phyloP scores from a whole-genome alignment of 352 stramenopile genomes.

The Phytopythium helicoides region DNA sequence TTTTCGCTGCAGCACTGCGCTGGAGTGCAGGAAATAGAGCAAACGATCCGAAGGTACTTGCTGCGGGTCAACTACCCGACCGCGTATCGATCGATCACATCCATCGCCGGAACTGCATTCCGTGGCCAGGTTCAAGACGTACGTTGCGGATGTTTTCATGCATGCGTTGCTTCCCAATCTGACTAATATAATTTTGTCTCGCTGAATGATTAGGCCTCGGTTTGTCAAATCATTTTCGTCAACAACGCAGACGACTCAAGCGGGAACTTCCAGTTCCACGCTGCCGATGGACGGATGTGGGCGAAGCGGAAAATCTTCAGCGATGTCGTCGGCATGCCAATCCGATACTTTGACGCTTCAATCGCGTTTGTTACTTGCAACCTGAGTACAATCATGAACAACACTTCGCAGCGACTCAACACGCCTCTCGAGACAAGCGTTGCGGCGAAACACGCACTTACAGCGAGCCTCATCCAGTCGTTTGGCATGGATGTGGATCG shows the following conservation, averaged over 20 bases:
- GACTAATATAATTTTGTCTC: neutral
- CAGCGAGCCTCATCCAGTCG: slow-evolving; percentile 67
- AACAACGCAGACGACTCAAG: slow-evolving; percentile 81
- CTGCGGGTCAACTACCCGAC: slow-evolving; percentile 79
- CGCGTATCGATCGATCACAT: slow-evolving; percentile 75
- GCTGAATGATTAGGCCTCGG: slow-evolving; percentile 37
- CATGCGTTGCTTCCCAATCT: slow-evolving; percentile 2
- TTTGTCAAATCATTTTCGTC: slow-evolving; percentile 86
- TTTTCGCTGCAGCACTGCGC: slow-evolving; percentile 79
- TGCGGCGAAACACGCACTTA: slow-evolving; percentile 49
- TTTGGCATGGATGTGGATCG: slow-evolving; percentile 80
- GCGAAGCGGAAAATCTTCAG: slow-evolving; percentile 74
- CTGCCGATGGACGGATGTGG: slow-evolving; percentile 64
- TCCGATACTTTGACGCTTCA: slow-evolving; percentile 82
- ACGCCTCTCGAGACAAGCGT: slow-evolving; percentile 26
- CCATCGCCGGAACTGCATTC: slow-evolving; percentile 62
- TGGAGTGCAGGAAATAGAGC: slow-evolving; percentile 61
- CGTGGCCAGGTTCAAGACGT: slow-evolving; percentile 66
- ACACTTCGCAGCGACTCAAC: slow-evolving; percentile 24
- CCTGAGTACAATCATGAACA: slow-evolving; percentile 40
- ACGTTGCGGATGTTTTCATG: slow-evolving; percentile 13
- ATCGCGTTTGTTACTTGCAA: slow-evolving; percentile 85
- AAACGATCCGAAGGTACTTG: slow-evolving; percentile 66
- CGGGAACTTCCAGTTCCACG: slow-evolving; percentile 76
- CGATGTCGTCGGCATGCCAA: slow-evolving; percentile 73